Evolutionary conservation across 176 grass and related monocot species (phyloP), one percentile per base, ranked within the genome.

Genomic region (Oryza australiensis): DNA sequence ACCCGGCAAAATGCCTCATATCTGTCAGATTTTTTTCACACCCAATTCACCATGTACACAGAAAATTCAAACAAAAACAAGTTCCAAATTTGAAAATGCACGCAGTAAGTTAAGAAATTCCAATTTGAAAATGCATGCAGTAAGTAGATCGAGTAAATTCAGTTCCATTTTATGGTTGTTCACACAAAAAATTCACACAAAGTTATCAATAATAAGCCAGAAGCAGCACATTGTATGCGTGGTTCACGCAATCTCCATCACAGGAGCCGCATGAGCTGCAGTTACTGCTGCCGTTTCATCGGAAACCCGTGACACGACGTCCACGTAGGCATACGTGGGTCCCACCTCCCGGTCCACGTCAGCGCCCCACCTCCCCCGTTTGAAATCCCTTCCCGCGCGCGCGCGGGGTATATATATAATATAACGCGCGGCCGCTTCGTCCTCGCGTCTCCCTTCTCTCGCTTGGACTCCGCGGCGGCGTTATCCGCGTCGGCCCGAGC

Each of bases 361-460:
- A 34, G 60, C 60, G 7, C 8, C 7, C 42, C 20, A 40, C 64
- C 38, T 66, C 62, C 20, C 45, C 40, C 41, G 16, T 70, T 80
- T 22, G 23, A 70, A 71, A 70, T 60, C 16, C 15, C 51, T 20
- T 26, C 57, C 14, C 18, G 20, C 37, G 14, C 41, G 13, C 73
- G 63, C 65, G 65, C 35, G 62, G n/a, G 65, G 66, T 35, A 16
- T 80, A 80, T 80, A 80, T 80, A 80, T 26, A 15, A 80, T 80
- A 80, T 26, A 15, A 14, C 18, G 46, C 41, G 18, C 51, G 16
- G 18, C 51, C 51, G 5, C 51, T 55, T 55, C 51, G 20, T n/a
- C 51, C 20, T 55, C 51, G 49, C 49, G 49, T 22, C 16, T 22
- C 16, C 49, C 18, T 53, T 18, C 49, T 0, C 16, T 4, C 53